A percentile compares a stretch with the other conserved stretches of the same genome.
phyloP scores from a whole-genome alignment of 2,329 filamentous ascomycete genomes.

The Diaporthe helianthi region DNA sequence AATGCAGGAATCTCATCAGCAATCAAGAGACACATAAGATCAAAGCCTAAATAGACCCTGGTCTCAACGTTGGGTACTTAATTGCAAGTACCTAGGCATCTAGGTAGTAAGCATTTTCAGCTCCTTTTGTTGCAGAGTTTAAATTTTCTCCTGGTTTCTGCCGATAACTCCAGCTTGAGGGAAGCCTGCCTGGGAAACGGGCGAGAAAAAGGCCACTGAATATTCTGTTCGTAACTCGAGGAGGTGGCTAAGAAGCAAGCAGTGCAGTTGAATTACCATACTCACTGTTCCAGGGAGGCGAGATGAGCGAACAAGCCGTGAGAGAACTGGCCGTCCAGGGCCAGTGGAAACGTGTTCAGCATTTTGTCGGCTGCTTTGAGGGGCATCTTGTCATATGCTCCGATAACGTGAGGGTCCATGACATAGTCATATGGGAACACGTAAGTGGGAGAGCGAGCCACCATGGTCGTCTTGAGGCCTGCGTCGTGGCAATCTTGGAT shows the following conservation, averaged over 20 bases:
- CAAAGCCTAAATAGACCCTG: not conserved
- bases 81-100: too few species aligned
- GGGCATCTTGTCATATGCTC: conserved; percentile 10
- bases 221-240: not conserved
- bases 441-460: conserved; percentile 46
- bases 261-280: not conserved
- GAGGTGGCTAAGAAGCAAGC: not conserved
- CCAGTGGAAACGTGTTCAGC: conserved; percentile 36
- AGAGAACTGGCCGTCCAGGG: conserved; percentile 38
- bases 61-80: not conserved
- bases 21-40: not conserved
- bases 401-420: conserved; percentile 31
- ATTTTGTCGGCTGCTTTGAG: conserved; percentile 38
- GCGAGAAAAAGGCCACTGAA: conserved; percentile 42
- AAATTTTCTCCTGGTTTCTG: too few species aligned
- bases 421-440: conserved; percentile 44
- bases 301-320: conserved; percentile 38
- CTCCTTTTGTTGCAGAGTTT: not conserved
- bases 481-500: conserved; percentile 44
- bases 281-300: conserved; percentile 41
- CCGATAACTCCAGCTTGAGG: too few species aligned
- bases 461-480: conserved; percentile 44
- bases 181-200: conserved; percentile 45
- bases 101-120: not conserved
- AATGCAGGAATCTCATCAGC: too few species aligned